Percentiles rank a stretch among this genome's conserved stretches.
These are phyloP conservation scores for Cladosporium colombiae DNA, from an alignment of 2,329 filamentous ascomycete species.

Conservation along the genomic window DNA sequence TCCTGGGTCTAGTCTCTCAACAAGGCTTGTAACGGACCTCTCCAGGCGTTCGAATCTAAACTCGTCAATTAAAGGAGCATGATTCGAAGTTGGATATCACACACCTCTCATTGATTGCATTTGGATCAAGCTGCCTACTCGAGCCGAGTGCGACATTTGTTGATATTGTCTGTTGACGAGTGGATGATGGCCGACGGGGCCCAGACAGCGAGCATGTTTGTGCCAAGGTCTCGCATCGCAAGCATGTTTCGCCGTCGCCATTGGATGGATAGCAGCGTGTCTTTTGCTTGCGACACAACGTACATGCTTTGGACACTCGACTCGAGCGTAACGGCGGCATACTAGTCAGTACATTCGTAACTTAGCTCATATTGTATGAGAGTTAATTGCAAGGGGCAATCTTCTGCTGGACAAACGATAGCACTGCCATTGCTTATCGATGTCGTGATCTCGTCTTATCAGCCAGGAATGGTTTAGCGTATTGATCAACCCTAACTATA, in stretches of 20 bases:
- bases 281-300: constrained; percentile 1
- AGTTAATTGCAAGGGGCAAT: background rate
- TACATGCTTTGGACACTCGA: constrained; percentile 2
- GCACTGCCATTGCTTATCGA: background rate
- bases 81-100: background rate
- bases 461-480: background rate
- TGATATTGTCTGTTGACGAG: background rate
- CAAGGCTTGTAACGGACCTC: background rate
- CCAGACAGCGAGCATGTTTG: background rate
- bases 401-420: background rate
- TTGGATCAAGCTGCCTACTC: background rate
- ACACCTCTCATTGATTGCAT: background rate
- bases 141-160: background rate
- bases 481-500: background rate
- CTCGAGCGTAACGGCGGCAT: constrained; percentile 2
- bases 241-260: background rate
- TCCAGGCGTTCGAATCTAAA: background rate
- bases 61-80: background rate
- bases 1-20: background rate
- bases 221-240: constrained; percentile 7
- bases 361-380: background rate
- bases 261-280: constrained; percentile 4
- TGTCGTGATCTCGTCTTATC: constrained; percentile 11
- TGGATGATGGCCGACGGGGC: background rate
- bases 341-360: background rate